A percentile compares a stretch with the other conserved stretches of the same genome.
Evolutionary conservation across 768 basidiomycete species (phyloP).

Genomic region (Harrya chromipes): DNA sequence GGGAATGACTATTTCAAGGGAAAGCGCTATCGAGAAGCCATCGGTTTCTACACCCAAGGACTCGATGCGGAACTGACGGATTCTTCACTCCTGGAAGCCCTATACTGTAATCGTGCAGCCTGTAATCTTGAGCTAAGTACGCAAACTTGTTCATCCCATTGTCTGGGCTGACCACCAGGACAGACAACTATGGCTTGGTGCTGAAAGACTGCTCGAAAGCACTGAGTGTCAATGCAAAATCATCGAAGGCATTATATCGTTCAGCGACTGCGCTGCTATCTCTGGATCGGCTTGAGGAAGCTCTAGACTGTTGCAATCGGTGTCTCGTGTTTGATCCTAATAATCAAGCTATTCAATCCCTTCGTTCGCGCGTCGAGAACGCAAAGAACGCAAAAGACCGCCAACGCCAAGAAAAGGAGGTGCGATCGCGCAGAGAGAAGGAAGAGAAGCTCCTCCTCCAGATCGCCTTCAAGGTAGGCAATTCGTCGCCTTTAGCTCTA

Average conservation of each 20-base stretch:
- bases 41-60: conserved; percentile 88
- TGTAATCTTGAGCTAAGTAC: conserved; percentile 86
- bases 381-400: conserved; percentile 49
- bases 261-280: conserved; percentile 75
- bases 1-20: conserved; percentile 94
- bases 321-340: conserved; percentile 59
- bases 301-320: conserved; percentile 74
- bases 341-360: conserved; percentile 50
- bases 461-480: conserved; percentile 62
- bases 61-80: conserved; percentile 81
- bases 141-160: conserved; percentile 22
- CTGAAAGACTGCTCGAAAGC: conserved; percentile 81
- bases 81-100: conserved; percentile 50
- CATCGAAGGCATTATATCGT: conserved; percentile 85
- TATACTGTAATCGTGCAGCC: conserved; percentile 88
- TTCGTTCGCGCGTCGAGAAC: conserved; percentile 47
- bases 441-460: conserved; percentile 53
- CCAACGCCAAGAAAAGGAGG: conserved; percentile 47
- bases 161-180: not conserved
- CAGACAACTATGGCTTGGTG: conserved; percentile 88
- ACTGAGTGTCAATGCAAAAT: conserved; percentile 55
- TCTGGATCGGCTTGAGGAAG: conserved; percentile 75
- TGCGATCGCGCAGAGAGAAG: conserved; percentile 46
- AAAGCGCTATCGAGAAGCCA: conserved; percentile 82
- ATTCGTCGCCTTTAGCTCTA: not conserved